phyloP scores from a whole-genome alignment of 805 yeast species.

The Kregervanrija delftensis region DNA sequence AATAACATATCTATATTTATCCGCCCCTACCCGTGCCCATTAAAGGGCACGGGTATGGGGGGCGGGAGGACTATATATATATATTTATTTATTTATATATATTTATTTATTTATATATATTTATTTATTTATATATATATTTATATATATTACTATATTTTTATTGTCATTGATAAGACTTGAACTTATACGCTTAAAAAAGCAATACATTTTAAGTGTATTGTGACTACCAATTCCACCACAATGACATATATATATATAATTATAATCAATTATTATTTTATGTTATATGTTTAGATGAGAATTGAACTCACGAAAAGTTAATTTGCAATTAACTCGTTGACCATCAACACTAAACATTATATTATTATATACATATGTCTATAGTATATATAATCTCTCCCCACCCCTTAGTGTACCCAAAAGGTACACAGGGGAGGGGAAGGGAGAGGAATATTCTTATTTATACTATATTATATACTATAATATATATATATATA shows the following conservation, averaged over 20 bases:
- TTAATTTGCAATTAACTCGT: conserved; percentile 7
- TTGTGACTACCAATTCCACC: too few relatives aligned
- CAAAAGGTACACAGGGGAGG: too few relatives aligned
- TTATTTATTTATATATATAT: background rate
- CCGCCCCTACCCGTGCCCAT: too few relatives aligned
- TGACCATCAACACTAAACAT: conserved; percentile 7
- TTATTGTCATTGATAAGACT: background rate
- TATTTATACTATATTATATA: background rate
- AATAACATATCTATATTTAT: too few relatives aligned
- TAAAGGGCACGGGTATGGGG: too few relatives aligned
- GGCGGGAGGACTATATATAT: too few relatives aligned
- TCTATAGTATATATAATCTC: too few relatives aligned
- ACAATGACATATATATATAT: conserved; percentile 3
- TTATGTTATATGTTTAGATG: conserved; percentile 3
- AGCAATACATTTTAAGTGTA: too few relatives aligned
- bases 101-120: background rate
- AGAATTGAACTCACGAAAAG: conserved; percentile 3
- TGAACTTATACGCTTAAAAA: conserved; percentile 1
- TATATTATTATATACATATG: too few relatives aligned
- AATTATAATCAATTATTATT: background rate
- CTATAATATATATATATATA: conserved; percentile 3
- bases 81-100: too few relatives aligned
- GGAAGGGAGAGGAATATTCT: too few relatives aligned
- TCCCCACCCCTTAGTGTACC: too few relatives aligned
- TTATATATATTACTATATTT: background rate